Percentiles rank a stretch among this genome's conserved stretches.
phyloP scores from a whole-genome alignment of 306 rosid species.

The Prunus mira region DNA sequence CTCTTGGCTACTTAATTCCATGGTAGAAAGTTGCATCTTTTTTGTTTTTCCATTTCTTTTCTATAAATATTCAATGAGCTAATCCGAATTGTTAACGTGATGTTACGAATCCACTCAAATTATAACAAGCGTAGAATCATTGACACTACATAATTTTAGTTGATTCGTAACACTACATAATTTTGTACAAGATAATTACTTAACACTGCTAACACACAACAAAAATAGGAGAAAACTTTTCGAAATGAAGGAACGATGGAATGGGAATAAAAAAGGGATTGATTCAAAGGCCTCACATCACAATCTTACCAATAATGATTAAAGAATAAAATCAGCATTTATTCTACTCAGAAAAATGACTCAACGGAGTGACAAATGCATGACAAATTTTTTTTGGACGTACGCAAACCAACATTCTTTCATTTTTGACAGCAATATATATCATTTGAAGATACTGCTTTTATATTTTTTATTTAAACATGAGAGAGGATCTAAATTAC shows the following conservation, averaged over 20 bases:
- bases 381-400: slow-evolving; percentile 18
- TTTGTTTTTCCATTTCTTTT: no score
- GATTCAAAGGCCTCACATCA: slow-evolving; percentile 33
- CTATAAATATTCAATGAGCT: no score
- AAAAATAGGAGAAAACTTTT: background rate
- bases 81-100: no score
- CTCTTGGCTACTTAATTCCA: no score
- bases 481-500: background rate
- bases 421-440: background rate
- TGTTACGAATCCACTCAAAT: no score
- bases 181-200: no score
- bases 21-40: no score
- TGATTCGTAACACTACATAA: no score
- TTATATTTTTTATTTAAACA: background rate
- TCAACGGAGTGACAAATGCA: background rate
- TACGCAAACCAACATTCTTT: slow-evolving; percentile 6
- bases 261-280: slow-evolving; percentile 23
- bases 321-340: slow-evolving; percentile 22
- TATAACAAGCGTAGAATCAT: no score
- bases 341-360: slow-evolving; percentile 10
- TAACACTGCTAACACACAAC: no score
- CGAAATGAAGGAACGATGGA: background rate
- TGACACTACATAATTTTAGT: no score
- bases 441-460: background rate
- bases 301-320: slow-evolving; percentile 36